phyloP scores from a whole-genome alignment of 345 rosid genomes.

The Populus deltoides region DNA sequence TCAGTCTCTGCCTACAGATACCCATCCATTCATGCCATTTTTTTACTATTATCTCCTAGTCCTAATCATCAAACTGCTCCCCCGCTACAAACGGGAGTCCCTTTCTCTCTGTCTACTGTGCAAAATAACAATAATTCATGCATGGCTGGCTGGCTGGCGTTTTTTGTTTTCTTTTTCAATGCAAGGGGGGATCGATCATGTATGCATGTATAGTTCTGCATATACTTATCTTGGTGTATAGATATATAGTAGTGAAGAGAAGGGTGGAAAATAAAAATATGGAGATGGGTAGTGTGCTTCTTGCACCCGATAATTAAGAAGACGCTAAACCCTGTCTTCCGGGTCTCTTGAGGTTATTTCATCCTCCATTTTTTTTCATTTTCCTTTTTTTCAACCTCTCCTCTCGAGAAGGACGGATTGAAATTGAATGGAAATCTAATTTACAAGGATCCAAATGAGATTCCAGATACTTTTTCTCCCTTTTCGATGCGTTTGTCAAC shows the following conservation, averaged over 20 bases:
- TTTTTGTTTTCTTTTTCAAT: not conserved
- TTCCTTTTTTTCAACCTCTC: not conserved
- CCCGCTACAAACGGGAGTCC: constrained; percentile 42
- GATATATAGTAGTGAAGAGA: not conserved
- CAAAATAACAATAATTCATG: constrained; percentile 31
- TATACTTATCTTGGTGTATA: not conserved
- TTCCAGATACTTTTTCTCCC: not conserved
- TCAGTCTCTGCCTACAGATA: constrained; percentile 31
- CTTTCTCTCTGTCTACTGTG: constrained; percentile 5
- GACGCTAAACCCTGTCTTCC: constrained; percentile 49
- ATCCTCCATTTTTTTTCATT: not conserved
- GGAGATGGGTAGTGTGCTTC: constrained; percentile 13
- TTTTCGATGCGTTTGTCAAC: constrained; percentile 19
- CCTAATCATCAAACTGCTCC: constrained; percentile 53
- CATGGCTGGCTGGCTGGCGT: constrained; percentile 23
- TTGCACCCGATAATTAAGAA: constrained; percentile 31
- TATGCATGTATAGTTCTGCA: not conserved
- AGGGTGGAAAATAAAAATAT: not conserved
- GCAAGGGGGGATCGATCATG: constrained; percentile 11
- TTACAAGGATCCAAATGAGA: constrained; percentile 14
- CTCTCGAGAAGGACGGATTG: constrained; percentile 21
- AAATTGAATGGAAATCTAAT: constrained; percentile 30
- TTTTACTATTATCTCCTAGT: constrained; percentile 19
- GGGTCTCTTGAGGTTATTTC: constrained; percentile 23
- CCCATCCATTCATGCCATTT: constrained; percentile 41